These are phyloP conservation scores for Gymnopilus dilepis DNA, from an alignment of 768 basidiomycete genomes.

Conservation along the genomic window DNA sequence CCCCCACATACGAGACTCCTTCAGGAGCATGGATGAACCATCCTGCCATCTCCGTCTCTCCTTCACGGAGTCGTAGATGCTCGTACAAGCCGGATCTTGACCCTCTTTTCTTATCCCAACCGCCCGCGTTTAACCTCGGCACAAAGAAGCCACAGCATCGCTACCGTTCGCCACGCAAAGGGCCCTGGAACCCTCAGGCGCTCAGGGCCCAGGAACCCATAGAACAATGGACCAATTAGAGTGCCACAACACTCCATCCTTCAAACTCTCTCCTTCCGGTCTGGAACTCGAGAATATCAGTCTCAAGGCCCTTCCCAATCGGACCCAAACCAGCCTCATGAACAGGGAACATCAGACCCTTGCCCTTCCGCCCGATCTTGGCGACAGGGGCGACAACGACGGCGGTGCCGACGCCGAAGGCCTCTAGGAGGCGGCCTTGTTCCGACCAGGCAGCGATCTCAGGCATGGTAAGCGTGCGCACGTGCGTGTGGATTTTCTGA, in stretches of 20 bases:
- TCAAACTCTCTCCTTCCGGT: constrained; percentile 66
- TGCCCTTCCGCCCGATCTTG: constrained; percentile 56
- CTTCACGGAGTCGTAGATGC: background rate
- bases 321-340: constrained; percentile 51
- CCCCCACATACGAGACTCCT: background rate
- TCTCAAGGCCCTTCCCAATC: constrained; percentile 68
- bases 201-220: background rate
- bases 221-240: constrained; percentile 1
- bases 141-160: too few species aligned
- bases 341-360: constrained; percentile 54
- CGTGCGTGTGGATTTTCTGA: constrained; percentile 50
- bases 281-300: constrained; percentile 72
- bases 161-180: too few species aligned
- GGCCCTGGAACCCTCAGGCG: background rate
- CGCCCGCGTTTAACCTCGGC: constrained; percentile 1
- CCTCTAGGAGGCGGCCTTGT: constrained; percentile 68
- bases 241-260: constrained; percentile 60
- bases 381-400: constrained; percentile 70
- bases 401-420: constrained; percentile 81
- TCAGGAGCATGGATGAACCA: background rate
- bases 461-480: constrained; percentile 62
- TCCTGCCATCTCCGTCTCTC: background rate
- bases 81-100: background rate
- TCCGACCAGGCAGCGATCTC: constrained; percentile 54
- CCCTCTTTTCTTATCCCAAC: background rate